Evolutionary conservation across 345 rosid genomes (phyloP).

Genomic region (Cardamine resedifolia): DNA sequence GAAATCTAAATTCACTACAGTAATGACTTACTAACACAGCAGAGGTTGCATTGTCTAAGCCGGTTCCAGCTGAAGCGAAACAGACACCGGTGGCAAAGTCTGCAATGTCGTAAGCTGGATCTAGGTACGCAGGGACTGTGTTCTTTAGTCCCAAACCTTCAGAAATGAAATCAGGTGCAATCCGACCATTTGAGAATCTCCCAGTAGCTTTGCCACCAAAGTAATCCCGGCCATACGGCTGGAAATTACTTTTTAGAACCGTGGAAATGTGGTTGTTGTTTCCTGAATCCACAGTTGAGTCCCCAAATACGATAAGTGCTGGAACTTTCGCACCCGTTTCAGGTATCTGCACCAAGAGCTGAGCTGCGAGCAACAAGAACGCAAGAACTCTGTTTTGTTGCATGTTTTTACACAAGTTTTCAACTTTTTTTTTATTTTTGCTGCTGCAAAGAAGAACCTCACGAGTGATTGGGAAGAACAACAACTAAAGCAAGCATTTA

Average conservation of each 20-base stretch:
- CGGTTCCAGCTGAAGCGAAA: constrained; percentile 93
- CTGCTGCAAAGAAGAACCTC: constrained; percentile 17
- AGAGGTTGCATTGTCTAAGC: constrained; percentile 78
- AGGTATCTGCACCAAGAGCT: constrained; percentile 40
- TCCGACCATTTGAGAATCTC: constrained; percentile 74
- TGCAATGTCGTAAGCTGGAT: constrained; percentile 54
- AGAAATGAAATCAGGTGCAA: constrained; percentile 69
- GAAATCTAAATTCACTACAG: not conserved
- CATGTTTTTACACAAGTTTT: constrained; percentile 39
- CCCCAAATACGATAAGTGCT: constrained; percentile 73
- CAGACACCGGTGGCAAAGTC: constrained; percentile 83
- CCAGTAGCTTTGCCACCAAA: constrained; percentile 60
- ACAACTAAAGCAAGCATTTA: not conserved
- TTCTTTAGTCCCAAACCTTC: constrained; percentile 75
- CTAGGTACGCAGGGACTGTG: constrained; percentile 72
- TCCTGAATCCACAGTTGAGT: constrained; percentile 78
- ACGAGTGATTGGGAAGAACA: not conserved
- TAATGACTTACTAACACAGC: constrained; percentile 71
- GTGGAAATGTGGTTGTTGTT: constrained; percentile 78
- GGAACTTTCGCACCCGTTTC: constrained; percentile 45
- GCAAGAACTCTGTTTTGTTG: constrained; percentile 28
- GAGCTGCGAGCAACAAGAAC: constrained; percentile 28
- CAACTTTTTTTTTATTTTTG: not conserved
- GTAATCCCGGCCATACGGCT: constrained; percentile 82
- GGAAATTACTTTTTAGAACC: constrained; percentile 62